These are phyloP conservation scores for Penicillium sp. DNA, from an alignment of 2,329 filamentous ascomycete species.

Conservation along the genomic window DNA sequence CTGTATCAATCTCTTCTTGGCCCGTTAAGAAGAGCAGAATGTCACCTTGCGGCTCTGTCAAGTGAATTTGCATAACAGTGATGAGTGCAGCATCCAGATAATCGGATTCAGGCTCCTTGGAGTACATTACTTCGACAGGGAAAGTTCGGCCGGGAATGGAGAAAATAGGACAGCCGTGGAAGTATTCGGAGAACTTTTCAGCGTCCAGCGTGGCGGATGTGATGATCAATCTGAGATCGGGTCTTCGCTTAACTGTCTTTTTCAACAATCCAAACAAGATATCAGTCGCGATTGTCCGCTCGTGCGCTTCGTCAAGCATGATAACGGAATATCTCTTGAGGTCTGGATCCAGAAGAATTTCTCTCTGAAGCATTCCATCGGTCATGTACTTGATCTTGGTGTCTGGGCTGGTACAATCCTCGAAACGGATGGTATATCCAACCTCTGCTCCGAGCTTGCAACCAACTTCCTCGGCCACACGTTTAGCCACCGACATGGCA, in stretches of 20 bases:
- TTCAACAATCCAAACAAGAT: conserved; percentile 92
- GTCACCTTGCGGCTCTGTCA: conserved; percentile 87
- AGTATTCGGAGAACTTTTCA: conserved; percentile 96
- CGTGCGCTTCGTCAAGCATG: conserved; percentile 97
- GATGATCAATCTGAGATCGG: conserved; percentile 91
- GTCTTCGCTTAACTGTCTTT: conserved; percentile 80
- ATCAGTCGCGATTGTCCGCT: conserved; percentile 93
- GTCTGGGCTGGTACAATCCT: conserved; percentile 81
- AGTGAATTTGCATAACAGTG: conserved; percentile 96
- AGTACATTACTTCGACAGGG: conserved; percentile 95
- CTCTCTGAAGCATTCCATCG: conserved; percentile 94
- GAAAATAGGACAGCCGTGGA: conserved; percentile 93
- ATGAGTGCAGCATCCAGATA: conserved; percentile 92
- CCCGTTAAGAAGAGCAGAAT: conserved; percentile 97
- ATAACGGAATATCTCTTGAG: conserved; percentile 89
- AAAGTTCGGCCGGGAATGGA: conserved; percentile 93
- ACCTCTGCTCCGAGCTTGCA: conserved; percentile 88
- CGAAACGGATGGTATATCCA: conserved; percentile 96
- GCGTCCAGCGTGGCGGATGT: conserved; percentile 95
- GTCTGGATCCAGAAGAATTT: conserved; percentile 89
- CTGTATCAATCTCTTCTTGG: conserved; percentile 95
- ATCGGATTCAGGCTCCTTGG: conserved; percentile 88
- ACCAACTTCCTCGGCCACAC: conserved; percentile 93
- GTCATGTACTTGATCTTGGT: conserved; percentile 99
- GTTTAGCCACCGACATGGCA: conserved; percentile 95